Evolutionary conservation across 73 alveolate species (phyloP).

Genomic region (Paramecium tetraurelia): DNA sequence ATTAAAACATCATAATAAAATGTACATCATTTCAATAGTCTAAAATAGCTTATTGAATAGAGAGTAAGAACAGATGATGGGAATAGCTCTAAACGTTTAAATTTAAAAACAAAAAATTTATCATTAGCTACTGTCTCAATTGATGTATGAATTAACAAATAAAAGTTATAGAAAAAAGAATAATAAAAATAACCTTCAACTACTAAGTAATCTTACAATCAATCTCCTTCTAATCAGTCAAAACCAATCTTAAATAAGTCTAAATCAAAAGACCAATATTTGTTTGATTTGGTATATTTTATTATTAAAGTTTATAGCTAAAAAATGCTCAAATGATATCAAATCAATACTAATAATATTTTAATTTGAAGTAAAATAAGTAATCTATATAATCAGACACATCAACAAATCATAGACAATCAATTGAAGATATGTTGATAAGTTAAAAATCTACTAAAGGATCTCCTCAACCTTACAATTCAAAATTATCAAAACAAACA

Average conservation of each 20-base stretch:
- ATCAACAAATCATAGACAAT: conserved; percentile 37
- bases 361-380: conserved; percentile 13
- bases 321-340: not conserved
- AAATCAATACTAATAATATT: not conserved
- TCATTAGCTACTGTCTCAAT: not conserved
- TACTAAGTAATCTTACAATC: not conserved
- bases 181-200: not conserved
- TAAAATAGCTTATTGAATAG: not conserved
- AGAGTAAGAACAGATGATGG: conserved; percentile 31
- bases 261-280: not conserved
- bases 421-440: conserved; percentile 17
- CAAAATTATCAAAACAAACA: not conserved
- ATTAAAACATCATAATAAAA: not conserved
- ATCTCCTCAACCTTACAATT: not conserved
- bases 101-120: not conserved
- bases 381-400: conserved; percentile 38
- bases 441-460: not conserved
- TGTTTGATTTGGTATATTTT: not conserved
- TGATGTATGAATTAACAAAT: not conserved
- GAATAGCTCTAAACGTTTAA: not conserved
- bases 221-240: not conserved
- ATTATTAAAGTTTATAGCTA: not conserved
- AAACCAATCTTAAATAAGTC: not conserved
- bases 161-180: not conserved
- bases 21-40: not conserved